Conservation (phyloP, 305 asterid species). For the Rubia tinctorum region DNA sequence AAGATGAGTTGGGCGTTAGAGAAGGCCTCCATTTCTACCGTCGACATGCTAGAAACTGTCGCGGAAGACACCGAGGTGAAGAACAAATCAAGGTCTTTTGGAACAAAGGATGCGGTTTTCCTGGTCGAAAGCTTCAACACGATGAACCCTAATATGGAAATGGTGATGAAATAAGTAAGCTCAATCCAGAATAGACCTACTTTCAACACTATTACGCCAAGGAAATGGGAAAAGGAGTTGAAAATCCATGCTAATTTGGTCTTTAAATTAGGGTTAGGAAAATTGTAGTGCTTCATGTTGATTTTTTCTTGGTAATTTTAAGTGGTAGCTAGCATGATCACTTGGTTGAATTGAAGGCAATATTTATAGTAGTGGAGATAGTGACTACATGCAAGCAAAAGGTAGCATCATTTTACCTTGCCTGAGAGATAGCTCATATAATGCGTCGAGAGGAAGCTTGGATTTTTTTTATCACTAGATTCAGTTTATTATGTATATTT, state of each 20-base stretch:
- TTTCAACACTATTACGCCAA: conserved; percentile 14
- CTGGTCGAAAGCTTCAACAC: conserved; percentile 29
- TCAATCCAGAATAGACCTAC: conserved; percentile 36
- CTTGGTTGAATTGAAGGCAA: not conserved
- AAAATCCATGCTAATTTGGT: not conserved
- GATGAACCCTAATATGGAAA: conserved; percentile 41
- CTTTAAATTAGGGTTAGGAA: not conserved
- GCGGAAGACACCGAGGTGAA: conserved; percentile 49
- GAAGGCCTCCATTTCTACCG: conserved; percentile 64
- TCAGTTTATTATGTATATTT: too few species aligned
- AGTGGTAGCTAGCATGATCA: not conserved
- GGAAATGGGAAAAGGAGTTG: not conserved
- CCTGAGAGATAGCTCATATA: too few species aligned
- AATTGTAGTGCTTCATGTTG: not conserved
- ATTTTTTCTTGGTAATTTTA: not conserved
- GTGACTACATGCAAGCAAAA: not conserved
- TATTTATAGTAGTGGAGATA: not conserved
- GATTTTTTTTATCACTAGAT: too few species aligned
- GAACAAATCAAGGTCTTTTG: conserved; percentile 30
- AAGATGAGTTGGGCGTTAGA: conserved; percentile 49
- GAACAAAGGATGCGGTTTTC: conserved; percentile 18
- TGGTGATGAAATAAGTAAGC: conserved; percentile 32
- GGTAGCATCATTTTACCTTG: too few species aligned
- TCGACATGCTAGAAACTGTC: conserved; percentile 58
- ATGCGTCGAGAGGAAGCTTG: too few species aligned